Conservation (phyloP, 164 flowering plant genomes). For the Liriodendron chinense region DNA sequence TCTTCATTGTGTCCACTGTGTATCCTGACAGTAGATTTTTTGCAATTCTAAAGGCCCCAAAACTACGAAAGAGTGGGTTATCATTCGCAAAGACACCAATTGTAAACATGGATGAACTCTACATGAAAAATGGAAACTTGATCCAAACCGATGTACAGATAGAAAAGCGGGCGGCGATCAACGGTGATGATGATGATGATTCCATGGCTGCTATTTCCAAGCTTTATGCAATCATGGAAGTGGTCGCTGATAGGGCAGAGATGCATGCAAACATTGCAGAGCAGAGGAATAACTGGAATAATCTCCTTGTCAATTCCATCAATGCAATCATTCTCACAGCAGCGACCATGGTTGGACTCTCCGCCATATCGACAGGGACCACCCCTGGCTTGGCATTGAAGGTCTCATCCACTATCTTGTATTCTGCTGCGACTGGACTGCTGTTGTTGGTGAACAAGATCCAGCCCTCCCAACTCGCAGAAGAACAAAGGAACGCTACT, state of each 20-base stretch:
- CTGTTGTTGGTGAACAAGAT: constrained; percentile 57
- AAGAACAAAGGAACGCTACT: constrained; percentile 66
- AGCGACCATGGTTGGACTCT: constrained; percentile 42
- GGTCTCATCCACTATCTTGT: constrained; percentile 43
- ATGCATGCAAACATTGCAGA: constrained; percentile 48
- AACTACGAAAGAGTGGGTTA: background rate
- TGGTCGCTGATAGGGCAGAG: constrained; percentile 38
- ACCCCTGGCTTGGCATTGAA: constrained; percentile 33
- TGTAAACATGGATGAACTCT: constrained; percentile 14
- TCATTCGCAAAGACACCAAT: constrained; percentile 21
- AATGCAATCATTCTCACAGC: constrained; percentile 45
- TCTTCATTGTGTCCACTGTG: background rate
- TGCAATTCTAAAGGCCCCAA: background rate
- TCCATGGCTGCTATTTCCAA: constrained; percentile 13
- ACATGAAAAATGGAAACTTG: background rate
- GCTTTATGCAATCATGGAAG: constrained; percentile 38
- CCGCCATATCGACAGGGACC: constrained; percentile 60
- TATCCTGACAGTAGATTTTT: background rate
- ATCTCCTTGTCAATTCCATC: constrained; percentile 36
- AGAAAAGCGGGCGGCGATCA: background rate
- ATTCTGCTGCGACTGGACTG: constrained; percentile 54
- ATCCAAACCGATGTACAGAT: background rate
- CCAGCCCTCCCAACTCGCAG: constrained; percentile 79
- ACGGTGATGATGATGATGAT: background rate
- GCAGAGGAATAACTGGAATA: constrained; percentile 55